Conservation (phyloP, 2,329 filamentous ascomycete genomes). For the Amphichorda felina region DNA sequence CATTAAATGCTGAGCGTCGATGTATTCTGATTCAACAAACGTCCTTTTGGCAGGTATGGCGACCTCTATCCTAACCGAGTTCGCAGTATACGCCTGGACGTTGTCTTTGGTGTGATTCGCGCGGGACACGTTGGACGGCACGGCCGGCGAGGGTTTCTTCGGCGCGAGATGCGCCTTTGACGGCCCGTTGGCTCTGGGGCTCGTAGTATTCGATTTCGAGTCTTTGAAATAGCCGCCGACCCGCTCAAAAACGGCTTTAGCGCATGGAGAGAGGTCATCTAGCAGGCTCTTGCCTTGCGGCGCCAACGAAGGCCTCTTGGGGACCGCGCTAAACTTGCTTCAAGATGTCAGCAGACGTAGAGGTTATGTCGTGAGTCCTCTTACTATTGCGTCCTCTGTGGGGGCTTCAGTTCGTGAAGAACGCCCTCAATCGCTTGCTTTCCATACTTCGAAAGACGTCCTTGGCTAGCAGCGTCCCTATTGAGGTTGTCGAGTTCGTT, state of each 20-base stretch:
- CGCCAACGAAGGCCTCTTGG: conserved; percentile 9
- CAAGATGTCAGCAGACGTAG: conserved; percentile 13
- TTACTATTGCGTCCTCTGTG: conserved; percentile 60
- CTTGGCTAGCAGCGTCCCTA: conserved; percentile 48
- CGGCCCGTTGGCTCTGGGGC: conserved; percentile 3
- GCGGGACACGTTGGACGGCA: neutral
- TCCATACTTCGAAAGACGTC: conserved; percentile 50
- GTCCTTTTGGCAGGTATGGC: conserved; percentile 30
- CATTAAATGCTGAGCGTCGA: neutral
- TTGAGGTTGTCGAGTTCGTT: conserved; percentile 58
- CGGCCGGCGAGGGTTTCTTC: no score
- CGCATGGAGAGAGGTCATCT: conserved; percentile 36
- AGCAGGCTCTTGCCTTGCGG: conserved; percentile 16
- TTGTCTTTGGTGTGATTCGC: conserved; percentile 4
- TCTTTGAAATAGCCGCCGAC: conserved; percentile 26
- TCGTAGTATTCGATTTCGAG: conserved; percentile 18
- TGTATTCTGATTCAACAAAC: conserved; percentile 23
- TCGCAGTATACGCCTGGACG: conserved; percentile 18
- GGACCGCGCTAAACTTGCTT: conserved; percentile 39
- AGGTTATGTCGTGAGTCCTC: conserved; percentile 8
- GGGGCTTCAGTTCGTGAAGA: conserved; percentile 58
- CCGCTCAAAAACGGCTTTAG: conserved; percentile 26
- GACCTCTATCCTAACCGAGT: conserved; percentile 31
- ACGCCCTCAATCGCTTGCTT: conserved; percentile 65
- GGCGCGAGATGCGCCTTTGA: conserved; percentile 8